A percentile compares a stretch with the other conserved stretches of the same genome.
Conservation (phyloP, 163 green algal genomes). For the Scenedesmus sp. region DNA sequence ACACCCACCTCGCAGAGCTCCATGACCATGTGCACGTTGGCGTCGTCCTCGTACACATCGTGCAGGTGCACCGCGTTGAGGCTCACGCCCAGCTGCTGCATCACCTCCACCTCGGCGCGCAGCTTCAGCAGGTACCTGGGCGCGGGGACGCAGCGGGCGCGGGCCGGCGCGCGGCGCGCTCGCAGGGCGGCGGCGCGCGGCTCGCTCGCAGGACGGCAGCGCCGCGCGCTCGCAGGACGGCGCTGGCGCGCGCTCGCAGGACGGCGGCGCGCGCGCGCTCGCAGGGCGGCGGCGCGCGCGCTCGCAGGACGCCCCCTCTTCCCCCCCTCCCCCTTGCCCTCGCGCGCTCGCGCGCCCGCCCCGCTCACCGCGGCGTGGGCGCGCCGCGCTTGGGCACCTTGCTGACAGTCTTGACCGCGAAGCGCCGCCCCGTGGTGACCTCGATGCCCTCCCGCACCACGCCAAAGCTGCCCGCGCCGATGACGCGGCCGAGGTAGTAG, state of each 20-base stretch:
- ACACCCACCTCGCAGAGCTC: constrained; percentile 86
- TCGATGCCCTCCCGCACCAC: constrained; percentile 84
- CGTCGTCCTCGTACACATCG: constrained; percentile 82
- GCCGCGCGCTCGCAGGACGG: no score
- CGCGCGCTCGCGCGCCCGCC: no score
- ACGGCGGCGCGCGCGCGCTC: no score
- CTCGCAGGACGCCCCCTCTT: constrained; percentile 48
- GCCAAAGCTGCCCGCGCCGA: constrained; percentile 90
- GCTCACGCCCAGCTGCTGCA: constrained; percentile 89
- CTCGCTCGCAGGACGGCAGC: background rate
- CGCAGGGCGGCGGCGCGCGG: background rate
- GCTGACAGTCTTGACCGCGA: constrained; percentile 75
- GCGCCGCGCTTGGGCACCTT: constrained; percentile 85
- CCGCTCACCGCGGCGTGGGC: constrained; percentile 37
- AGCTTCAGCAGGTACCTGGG: constrained; percentile 92
- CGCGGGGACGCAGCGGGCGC: background rate
- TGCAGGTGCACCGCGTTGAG: constrained; percentile 91
- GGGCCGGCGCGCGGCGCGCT: background rate
- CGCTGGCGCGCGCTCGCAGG: no score
- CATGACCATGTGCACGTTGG: constrained; percentile 76
- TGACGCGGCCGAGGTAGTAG: constrained; percentile 74
- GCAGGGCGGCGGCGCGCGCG: constrained; percentile 3
- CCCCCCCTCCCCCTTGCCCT: background rate
- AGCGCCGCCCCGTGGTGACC: constrained; percentile 57
- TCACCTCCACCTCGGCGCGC: constrained; percentile 93